phyloP scores from a whole-genome alignment of 2,329 filamentous ascomycete genomes.

The Mycogone perniciosa region DNA sequence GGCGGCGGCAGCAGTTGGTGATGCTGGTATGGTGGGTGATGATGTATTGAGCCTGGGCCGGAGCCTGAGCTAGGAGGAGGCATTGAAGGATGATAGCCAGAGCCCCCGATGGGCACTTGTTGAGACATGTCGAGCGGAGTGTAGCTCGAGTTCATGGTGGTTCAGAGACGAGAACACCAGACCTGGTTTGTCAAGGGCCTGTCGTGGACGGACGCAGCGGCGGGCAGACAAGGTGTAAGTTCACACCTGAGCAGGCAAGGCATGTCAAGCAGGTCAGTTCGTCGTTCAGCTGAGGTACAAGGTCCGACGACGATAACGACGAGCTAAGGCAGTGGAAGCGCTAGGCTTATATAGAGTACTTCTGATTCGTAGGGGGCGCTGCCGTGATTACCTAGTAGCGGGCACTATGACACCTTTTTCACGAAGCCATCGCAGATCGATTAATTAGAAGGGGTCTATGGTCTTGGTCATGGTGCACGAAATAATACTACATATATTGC shows the following conservation, averaged over 20 bases:
- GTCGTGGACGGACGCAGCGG: neutral
- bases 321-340: neutral
- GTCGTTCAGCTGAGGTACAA: no score
- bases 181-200: neutral
- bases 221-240: neutral
- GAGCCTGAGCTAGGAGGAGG: slow-evolving; percentile 18
- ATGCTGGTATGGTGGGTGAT: slow-evolving; percentile 16
- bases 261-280: neutral
- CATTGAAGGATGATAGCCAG: slow-evolving; percentile 20
- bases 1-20: slow-evolving; percentile 6
- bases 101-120: slow-evolving; percentile 22
- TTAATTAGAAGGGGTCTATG: no score
- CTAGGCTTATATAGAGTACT: neutral
- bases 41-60: slow-evolving; percentile 12
- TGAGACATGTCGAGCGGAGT: slow-evolving; percentile 27
- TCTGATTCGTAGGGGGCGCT: neutral
- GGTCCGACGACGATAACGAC: no score
- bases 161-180: neutral
- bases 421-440: no score
- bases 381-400: neutral
- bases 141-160: slow-evolving; percentile 27
- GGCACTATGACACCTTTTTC: no score
- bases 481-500: no score
- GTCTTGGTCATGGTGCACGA: no score
- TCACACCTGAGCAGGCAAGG: no score